Evolutionary conservation across 805 yeast species (phyloP).

Genomic region (Citeromyces matritensis): DNA sequence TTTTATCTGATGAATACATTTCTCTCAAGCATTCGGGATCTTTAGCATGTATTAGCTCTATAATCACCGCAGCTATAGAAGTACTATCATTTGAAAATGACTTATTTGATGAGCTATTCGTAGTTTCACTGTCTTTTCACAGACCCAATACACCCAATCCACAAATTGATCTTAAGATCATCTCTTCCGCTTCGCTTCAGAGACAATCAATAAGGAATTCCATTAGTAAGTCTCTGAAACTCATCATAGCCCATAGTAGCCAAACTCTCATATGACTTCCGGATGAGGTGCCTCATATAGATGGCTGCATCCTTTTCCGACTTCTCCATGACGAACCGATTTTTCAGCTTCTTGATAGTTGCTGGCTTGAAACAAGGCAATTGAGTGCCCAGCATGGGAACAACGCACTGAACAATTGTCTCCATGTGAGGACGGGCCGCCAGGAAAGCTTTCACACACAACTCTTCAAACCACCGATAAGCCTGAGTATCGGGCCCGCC

Average conservation of each 20-base stretch:
- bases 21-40: too few species aligned
- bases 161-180: too few species aligned
- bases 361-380: slow-evolving; percentile 89
- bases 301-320: slow-evolving; percentile 76
- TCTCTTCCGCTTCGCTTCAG: too few species aligned
- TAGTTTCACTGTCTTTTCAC: too few species aligned
- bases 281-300: slow-evolving; percentile 60
- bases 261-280: slow-evolving; percentile 71
- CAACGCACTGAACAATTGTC: slow-evolving; percentile 68
- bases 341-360: slow-evolving; percentile 65
- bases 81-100: too few species aligned
- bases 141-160: too few species aligned
- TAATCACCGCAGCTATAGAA: too few species aligned
- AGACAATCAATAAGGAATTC: slow-evolving; percentile 65
- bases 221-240: slow-evolving; percentile 91
- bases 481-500: slow-evolving; percentile 77
- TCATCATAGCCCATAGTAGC: slow-evolving; percentile 95
- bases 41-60: too few species aligned
- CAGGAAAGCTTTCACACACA: slow-evolving; percentile 84
- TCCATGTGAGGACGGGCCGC: slow-evolving; percentile 83
- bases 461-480: slow-evolving; percentile 84
- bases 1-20: too few species aligned
- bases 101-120: too few species aligned
- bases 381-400: slow-evolving; percentile 91
- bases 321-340: slow-evolving; percentile 70